Evolutionary conservation across 257 asterid species (phyloP).

Genomic region (Solanum dulcamara): DNA sequence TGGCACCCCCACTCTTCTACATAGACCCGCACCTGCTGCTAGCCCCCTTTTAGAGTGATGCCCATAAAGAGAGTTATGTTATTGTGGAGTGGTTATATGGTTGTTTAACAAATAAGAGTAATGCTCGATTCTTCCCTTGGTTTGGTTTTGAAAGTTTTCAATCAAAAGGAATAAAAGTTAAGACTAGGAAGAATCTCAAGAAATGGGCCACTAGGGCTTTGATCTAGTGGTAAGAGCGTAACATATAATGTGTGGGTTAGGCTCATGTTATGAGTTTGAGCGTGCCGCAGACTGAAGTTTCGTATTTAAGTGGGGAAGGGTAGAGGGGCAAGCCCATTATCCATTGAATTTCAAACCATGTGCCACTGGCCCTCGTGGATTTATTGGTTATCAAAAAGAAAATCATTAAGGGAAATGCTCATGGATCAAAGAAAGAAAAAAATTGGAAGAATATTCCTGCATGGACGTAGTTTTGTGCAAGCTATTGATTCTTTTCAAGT

Average conservation of each 20-base stretch:
- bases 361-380: background rate
- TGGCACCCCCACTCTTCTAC: background rate
- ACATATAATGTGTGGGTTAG: background rate
- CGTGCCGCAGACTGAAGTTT: background rate
- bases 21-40: background rate
- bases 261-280: background rate
- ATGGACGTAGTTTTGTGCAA: background rate
- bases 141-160: background rate
- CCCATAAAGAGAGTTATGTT: background rate
- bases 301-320: background rate
- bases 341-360: background rate
- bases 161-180: background rate
- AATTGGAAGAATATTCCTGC: background rate
- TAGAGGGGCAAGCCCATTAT: background rate
- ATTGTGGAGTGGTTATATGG: background rate
- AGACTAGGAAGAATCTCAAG: background rate
- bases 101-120: background rate
- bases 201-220: background rate
- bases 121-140: background rate
- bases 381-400: background rate
- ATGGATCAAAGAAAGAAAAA: background rate
- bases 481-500: background rate
- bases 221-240: background rate
- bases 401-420: background rate
- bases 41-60: background rate